Percentiles rank a stretch among this genome's conserved stretches.
phyloP scores from a whole-genome alignment of 2,329 filamentous ascomycete species.

The Chrysoporthe puriensis region DNA sequence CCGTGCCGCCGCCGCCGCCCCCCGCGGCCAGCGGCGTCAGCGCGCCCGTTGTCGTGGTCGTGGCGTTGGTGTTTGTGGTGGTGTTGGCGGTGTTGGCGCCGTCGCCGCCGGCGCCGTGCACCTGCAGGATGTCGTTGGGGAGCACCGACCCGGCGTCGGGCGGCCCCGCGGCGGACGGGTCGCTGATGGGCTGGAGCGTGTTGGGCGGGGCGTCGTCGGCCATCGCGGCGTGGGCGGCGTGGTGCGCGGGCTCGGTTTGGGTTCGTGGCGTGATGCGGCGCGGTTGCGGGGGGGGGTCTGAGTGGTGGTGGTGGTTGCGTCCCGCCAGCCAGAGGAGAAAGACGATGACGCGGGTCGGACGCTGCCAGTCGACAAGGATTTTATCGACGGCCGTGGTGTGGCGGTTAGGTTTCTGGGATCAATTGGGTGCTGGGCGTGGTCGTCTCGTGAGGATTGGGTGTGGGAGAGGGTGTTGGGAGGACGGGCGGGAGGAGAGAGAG shows the following conservation, averaged over 20 bases:
- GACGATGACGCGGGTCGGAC: too few relatives aligned
- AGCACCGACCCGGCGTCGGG: neutral
- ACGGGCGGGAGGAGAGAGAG: neutral
- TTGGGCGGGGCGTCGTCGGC: constrained; percentile 25
- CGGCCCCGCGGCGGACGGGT: neutral
- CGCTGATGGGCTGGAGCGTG: constrained; percentile 22
- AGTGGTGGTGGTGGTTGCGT: neutral
- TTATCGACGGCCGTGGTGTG: too few relatives aligned
- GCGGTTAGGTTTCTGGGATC: too few relatives aligned
- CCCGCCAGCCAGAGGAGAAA: neutral
- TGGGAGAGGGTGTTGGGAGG: neutral
- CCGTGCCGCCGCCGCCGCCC: neutral
- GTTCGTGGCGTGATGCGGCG: constrained; percentile 8
- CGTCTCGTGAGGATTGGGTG: too few relatives aligned
- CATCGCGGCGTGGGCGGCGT: constrained; percentile 13
- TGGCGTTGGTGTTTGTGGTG: too few relatives aligned
- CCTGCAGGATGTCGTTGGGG: constrained; percentile 18
- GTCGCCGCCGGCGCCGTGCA: neutral
- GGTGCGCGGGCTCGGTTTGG: neutral
- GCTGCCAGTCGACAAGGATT: too few relatives aligned
- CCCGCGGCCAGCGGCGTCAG: constrained; percentile 29
- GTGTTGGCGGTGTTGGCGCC: too few relatives aligned
- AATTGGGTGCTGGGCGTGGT: too few relatives aligned
- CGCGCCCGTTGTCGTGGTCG: constrained; percentile 12
- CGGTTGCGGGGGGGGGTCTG: neutral